phyloP scores from a whole-genome alignment of 108 stramenopile genomes.

The Craspedostauros australis region DNA sequence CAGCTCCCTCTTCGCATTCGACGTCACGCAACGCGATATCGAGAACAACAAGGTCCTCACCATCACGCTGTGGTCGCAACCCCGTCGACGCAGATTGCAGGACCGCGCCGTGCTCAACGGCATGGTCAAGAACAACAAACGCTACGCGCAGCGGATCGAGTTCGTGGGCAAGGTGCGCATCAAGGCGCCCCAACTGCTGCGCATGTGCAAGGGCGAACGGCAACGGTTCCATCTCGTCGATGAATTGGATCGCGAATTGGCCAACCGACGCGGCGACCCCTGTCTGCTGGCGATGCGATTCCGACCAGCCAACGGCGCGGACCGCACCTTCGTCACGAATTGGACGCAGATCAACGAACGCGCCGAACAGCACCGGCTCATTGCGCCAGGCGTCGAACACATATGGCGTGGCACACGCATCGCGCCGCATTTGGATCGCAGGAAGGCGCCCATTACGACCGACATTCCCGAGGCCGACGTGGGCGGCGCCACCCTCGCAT shows the following conservation, averaged over 20 bases:
- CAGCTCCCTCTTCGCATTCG: conserved; percentile 5
- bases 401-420: not conserved
- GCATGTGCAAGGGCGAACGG: conserved; percentile 7
- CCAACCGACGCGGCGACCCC: not conserved
- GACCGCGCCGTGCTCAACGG: not conserved
- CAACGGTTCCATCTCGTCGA: conserved; percentile 11
- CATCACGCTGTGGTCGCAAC: conserved; percentile 18
- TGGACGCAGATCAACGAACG: conserved; percentile 7
- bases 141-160: not conserved
- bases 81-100: not conserved
- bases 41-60: conserved; percentile 10
- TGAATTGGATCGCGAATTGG: conserved; percentile 12
- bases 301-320: conserved; percentile 11
- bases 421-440: not conserved
- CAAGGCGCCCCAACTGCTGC: conserved; percentile 2
- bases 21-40: conserved; percentile 9
- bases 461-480: conserved; percentile 4
- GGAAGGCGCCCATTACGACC: not conserved
- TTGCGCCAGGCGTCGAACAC: not conserved
- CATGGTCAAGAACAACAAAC: not conserved
- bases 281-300: conserved; percentile 12
- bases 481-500: not conserved
- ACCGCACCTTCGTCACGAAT: conserved; percentile 3
- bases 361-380: not conserved
- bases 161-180: conserved; percentile 16